Conservation (phyloP, 2,329 filamentous ascomycete genomes). For the Penicillium sp. region DNA sequence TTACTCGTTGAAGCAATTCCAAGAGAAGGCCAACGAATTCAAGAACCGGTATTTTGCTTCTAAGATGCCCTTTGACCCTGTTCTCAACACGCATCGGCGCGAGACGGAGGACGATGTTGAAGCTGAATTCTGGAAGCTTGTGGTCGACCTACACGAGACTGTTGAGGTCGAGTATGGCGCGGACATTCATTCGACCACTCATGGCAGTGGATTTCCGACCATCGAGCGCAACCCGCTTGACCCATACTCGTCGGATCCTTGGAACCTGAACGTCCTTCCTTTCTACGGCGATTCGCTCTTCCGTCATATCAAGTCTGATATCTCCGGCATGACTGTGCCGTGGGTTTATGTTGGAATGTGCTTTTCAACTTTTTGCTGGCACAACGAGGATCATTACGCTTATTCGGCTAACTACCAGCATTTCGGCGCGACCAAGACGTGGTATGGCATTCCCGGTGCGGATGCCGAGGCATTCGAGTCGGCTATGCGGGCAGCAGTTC, state of each 20-base stretch:
- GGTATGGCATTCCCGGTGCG: slow-evolving; percentile 94
- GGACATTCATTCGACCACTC: slow-evolving; percentile 96
- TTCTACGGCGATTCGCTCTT: slow-evolving; percentile 89
- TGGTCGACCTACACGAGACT: slow-evolving; percentile 88
- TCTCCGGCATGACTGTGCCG: slow-evolving; percentile 97
- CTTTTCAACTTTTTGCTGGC: slow-evolving; percentile 99
- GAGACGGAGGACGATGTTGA: slow-evolving; percentile 95
- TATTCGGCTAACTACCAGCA: slow-evolving; percentile 99
- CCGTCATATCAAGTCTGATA: slow-evolving; percentile 94
- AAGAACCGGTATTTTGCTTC: slow-evolving; percentile 90
- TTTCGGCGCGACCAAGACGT: slow-evolving; percentile 96
- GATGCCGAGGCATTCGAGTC: slow-evolving; percentile 93
- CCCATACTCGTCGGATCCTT: slow-evolving; percentile 80
- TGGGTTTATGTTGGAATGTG: slow-evolving; percentile 99
- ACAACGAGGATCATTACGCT: slow-evolving; percentile 96
- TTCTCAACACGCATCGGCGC: slow-evolving; percentile 71
- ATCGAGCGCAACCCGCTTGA: slow-evolving; percentile 85
- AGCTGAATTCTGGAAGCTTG: slow-evolving; percentile 91
- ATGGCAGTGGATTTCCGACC: slow-evolving; percentile 94
- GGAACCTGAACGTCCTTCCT: slow-evolving; percentile 92
- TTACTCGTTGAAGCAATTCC: slow-evolving; percentile 92
- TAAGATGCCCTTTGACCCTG: slow-evolving; percentile 81
- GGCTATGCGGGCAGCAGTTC: slow-evolving; percentile 91
- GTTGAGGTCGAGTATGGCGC: slow-evolving; percentile 98
- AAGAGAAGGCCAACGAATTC: slow-evolving; percentile 92